Evolutionary conservation across 768 basidiomycete species (phyloP).

Genomic region (Cyathus striatus): DNA sequence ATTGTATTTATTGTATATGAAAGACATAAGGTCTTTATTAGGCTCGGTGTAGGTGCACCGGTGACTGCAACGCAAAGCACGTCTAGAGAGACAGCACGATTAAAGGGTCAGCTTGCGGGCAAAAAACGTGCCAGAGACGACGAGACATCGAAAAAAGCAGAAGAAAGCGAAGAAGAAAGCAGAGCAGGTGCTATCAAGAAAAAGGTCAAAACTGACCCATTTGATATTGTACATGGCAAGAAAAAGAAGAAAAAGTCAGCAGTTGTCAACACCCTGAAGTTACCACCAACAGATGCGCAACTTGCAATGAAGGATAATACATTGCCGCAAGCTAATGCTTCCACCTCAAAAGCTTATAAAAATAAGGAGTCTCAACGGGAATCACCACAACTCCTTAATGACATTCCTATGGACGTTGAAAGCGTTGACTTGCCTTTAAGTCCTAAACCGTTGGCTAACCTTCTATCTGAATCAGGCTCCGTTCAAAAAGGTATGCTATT

Average conservation of each 20-base stretch:
- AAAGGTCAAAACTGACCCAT: slow-evolving; percentile 56
- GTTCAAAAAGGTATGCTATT: too few relatives aligned
- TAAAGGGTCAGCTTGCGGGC: slow-evolving; percentile 55
- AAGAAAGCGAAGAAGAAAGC: slow-evolving; percentile 51
- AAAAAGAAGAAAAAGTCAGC: slow-evolving; percentile 32
- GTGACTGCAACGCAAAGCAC: slow-evolving; percentile 41
- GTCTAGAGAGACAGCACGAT: slow-evolving; percentile 52
- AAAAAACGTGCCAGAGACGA: slow-evolving; percentile 44
- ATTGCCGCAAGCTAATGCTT: too few relatives aligned
- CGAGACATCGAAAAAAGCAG: slow-evolving; percentile 19
- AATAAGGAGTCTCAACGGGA: too few relatives aligned
- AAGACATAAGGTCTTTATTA: slow-evolving; percentile 16
- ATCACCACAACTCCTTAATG: too few relatives aligned
- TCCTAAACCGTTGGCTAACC: too few relatives aligned
- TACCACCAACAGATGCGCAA: neutral
- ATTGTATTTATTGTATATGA: neutral
- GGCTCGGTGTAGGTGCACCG: slow-evolving; percentile 72
- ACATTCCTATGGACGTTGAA: too few relatives aligned
- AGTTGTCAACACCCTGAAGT: slow-evolving; percentile 2
- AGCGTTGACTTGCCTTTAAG: too few relatives aligned
- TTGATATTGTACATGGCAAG: slow-evolving; percentile 39
- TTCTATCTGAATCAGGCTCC: too few relatives aligned
- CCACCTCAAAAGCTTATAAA: too few relatives aligned
- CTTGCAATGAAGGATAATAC: neutral
- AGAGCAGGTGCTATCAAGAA: slow-evolving; percentile 54